These are phyloP conservation scores for Amaranthus tricolor DNA, from an alignment of 179 eudicot species.

Conservation along the genomic window DNA sequence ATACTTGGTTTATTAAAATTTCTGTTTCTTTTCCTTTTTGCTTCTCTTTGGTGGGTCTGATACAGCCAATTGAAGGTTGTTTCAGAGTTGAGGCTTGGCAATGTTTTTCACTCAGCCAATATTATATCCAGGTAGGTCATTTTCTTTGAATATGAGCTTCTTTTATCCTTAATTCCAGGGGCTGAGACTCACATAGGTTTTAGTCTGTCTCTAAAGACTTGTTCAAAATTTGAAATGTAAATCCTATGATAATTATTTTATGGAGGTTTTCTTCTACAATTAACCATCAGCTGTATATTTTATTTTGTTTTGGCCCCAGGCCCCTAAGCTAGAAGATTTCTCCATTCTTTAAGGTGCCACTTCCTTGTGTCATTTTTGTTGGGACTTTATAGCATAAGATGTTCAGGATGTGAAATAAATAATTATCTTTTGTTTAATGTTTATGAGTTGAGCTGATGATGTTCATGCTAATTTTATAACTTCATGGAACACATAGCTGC, in stretches of 20 bases:
- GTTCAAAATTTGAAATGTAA: background rate
- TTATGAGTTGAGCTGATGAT: background rate
- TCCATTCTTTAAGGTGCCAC: background rate
- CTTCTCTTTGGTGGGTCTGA: slow-evolving; percentile 7
- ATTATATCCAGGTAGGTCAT: slow-evolving; percentile 74
- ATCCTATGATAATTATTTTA: background rate
- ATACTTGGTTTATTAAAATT: background rate
- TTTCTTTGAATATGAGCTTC: background rate
- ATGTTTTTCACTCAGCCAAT: slow-evolving; percentile 76
- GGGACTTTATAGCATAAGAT: slow-evolving; percentile 10
- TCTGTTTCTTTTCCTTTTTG: background rate
- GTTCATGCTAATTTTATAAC: background rate
- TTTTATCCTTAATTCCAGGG: background rate
- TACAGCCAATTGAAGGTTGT: slow-evolving; percentile 71
- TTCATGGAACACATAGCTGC: background rate
- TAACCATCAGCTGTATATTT: background rate
- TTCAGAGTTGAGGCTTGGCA: slow-evolving; percentile 84
- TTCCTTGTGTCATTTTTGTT: background rate
- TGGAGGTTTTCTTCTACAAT: background rate
- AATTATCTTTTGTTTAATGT: background rate
- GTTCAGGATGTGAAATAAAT: background rate
- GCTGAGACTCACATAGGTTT: background rate
- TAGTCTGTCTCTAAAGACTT: background rate
- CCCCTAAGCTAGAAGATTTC: background rate
- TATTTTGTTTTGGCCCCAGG: background rate